Base-by-base conservation (phyloP, 345 rosid species). In the Salix koriyanagi region DNA sequence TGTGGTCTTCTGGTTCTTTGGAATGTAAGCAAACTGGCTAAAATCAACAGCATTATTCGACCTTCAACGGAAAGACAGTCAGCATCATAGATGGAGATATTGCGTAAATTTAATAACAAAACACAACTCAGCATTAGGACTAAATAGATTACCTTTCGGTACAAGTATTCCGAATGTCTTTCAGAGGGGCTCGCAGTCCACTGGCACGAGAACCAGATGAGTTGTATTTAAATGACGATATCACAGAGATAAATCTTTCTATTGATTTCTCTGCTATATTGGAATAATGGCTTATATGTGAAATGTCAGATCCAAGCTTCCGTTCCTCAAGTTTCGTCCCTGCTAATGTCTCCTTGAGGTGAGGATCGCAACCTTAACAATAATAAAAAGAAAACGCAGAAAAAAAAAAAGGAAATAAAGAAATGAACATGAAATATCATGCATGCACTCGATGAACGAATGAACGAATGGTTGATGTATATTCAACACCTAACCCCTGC, bases 121-220 rank as follows among this genome's bases (percentile, higher is more conserved):
- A 21, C 16, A 42, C 44, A 58, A 19, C 19, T 56, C 18, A 30
- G n/a, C 62, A 65, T 42, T 32, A 67, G 67, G 77, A 52, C 54
- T 41, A 21, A 52, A 46, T 25, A 67, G 50, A 62, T 78, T 83
- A 93, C 98, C 96, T 83, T 50, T 76, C 83, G 68, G 75, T 81
- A 73, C 76, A 73, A 71, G 85, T 81, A 74, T 86, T 92, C 70
- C 66, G 83, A 74, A 92, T 74, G 74, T 92, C 92, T 85, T 86
- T 96, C 14, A 96, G 75, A 77, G 97, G 99, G 42, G 97, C 91
- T 54, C 94, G 94, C 15, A 96, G 96, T 80, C 99, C 97, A 25
- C 99, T 96, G 66, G 94, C 99, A 73, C 94, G 95, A 76, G 97
- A 90, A 77, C 97, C 97, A 61, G 91, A 73, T 58, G 89, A 83